phyloP scores from a whole-genome alignment of 164 flowering plant genomes.

The Chimonanthus praecox region DNA sequence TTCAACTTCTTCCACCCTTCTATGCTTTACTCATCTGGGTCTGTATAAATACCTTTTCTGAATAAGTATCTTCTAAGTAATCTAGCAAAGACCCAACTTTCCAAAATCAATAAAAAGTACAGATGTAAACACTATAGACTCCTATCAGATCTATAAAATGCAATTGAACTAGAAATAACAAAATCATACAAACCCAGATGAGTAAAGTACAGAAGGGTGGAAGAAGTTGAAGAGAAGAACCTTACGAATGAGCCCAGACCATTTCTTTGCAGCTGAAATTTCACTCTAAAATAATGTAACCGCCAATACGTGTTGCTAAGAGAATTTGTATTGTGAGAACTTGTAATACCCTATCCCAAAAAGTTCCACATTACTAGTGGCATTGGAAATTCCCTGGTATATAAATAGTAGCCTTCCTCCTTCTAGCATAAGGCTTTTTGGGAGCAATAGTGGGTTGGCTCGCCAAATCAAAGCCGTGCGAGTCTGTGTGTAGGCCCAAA shows the following conservation, averaged over 20 bases:
- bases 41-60: slow-evolving; percentile 23
- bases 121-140: neutral
- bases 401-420: no score
- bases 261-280: neutral
- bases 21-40: slow-evolving; percentile 8
- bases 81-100: slow-evolving; percentile 37
- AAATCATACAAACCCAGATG: slow-evolving; percentile 13
- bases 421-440: no score
- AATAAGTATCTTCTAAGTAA: slow-evolving; percentile 21
- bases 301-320: neutral
- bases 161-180: slow-evolving; percentile 8
- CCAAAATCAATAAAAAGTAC: slow-evolving; percentile 18
- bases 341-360: no score
- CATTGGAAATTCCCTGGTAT: no score
- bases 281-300: neutral
- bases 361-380: no score
- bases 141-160: slow-evolving; percentile 4
- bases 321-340: no score
- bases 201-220: neutral
- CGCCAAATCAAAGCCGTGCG: no score
- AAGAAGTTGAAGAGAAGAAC: neutral
- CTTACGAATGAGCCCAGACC: neutral
- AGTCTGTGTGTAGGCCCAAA: no score
- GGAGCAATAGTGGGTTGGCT: no score
- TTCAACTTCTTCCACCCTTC: neutral